Conservation (phyloP, 306 rosid species). For the peach (Prunus persica) region DNA sequence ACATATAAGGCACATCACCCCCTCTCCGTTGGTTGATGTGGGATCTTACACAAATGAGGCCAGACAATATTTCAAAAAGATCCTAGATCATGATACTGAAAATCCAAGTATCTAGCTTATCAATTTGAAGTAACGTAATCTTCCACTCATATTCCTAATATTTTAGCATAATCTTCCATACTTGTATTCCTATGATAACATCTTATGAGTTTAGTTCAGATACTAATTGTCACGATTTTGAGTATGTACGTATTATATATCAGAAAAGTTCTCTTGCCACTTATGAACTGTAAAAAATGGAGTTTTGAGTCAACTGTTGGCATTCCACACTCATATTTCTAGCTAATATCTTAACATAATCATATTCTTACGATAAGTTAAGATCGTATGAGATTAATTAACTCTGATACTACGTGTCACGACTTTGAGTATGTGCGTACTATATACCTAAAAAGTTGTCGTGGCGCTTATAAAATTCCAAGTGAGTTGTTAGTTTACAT, state of each 20-base stretch:
- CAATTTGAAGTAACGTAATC: background rate
- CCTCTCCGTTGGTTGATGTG: no score
- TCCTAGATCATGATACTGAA: background rate
- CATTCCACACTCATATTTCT: background rate
- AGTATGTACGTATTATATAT: no score
- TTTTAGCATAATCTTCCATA: background rate
- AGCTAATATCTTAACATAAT: background rate
- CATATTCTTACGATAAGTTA: background rate
- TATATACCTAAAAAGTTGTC: background rate
- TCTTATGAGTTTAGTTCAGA: background rate
- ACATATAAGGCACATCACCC: no score
- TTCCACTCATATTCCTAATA: background rate
- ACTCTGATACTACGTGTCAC: background rate
- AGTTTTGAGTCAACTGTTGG: background rate
- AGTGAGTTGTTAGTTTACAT: background rate
- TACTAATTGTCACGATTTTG: background rate
- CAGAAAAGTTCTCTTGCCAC: no score
- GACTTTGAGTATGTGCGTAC: background rate
- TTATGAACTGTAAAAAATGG: no score
- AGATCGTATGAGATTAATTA: background rate
- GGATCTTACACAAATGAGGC: no score
- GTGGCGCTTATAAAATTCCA: background rate
- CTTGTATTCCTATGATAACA: background rate
- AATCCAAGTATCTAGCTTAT: background rate
- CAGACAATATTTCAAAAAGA: background rate